A percentile compares a stretch with the other conserved stretches of the same genome.
Conservation (phyloP, 2,329 filamentous ascomycete species). For the Penicillium polonicum region DNA sequence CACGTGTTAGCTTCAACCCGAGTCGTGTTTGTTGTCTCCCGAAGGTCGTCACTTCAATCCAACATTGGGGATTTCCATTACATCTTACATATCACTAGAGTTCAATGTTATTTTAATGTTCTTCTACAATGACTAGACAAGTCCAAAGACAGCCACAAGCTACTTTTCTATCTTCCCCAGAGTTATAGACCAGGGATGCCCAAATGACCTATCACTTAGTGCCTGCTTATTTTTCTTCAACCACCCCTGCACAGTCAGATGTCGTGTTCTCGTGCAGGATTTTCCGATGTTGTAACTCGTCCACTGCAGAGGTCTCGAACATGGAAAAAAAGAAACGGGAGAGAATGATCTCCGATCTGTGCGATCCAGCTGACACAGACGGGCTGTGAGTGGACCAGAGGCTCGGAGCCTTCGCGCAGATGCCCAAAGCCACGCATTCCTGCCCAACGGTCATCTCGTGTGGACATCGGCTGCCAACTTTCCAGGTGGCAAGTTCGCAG, state of each 20-base stretch:
- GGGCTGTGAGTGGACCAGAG: slow-evolving; percentile 19
- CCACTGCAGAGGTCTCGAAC: slow-evolving; percentile 8
- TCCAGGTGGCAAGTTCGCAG: slow-evolving; percentile 21
- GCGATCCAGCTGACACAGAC: slow-evolving; percentile 21
- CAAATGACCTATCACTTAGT: not conserved
- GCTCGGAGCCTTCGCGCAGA: slow-evolving; percentile 13
- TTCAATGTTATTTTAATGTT: not conserved
- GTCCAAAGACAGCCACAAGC: not conserved
- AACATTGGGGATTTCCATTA: not conserved
- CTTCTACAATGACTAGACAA: not conserved
- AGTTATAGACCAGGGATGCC: not conserved
- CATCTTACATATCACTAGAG: not conserved
- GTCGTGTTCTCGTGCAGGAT: slow-evolving; percentile 8
- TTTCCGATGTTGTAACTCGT: slow-evolving; percentile 1
- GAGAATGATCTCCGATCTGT: slow-evolving; percentile 19
- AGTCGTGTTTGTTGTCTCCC: slow-evolving; percentile 6
- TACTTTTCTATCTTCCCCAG: not conserved
- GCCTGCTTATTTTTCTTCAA: slow-evolving; percentile 6
- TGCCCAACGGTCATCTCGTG: slow-evolving; percentile 34
- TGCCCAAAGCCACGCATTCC: slow-evolving; percentile 42
- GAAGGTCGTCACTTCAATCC: not conserved
- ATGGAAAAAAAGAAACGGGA: slow-evolving; percentile 1
- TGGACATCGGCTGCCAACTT: slow-evolving; percentile 8
- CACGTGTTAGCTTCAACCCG: slow-evolving; percentile 17
- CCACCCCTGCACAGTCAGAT: slow-evolving; percentile 1